Evolutionary conservation across 2,329 filamentous ascomycete species (phyloP), one percentile per base, ranked within the genome.

Genomic region (Ophiosphaerella narmari): DNA sequence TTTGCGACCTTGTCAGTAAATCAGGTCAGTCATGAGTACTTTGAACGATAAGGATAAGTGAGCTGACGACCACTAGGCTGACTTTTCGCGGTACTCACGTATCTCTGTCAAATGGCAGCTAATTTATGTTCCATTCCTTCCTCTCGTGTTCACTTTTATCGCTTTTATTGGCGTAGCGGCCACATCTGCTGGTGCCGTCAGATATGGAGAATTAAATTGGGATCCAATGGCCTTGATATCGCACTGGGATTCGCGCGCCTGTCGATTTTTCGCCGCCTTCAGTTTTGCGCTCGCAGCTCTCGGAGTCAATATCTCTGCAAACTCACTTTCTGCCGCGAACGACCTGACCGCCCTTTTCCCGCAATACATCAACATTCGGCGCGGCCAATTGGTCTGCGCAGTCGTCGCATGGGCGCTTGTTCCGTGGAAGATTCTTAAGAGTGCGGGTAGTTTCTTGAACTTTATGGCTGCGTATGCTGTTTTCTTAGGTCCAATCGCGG

Each of bases 401-500:
- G 54, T 78, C 1, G 54, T 77, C 40, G 69, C 68, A 11, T 80
- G 74, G 75, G 74, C 70, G 16, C 69, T 75, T 1, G 75, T 77
- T 0, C 77, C 77, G 0, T 79, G 77, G 77, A 75, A 77, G 63
- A 79, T 79, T 43, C 65, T 79, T 5, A 70, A 64, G 29, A 72
- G 68, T 32, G 77, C 76, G 3, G 65, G 68, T 9, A 71, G 60
- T 12, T 77, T 79, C 39, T 59, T 79, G 3, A 79, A 81, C 37
- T 89, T 89, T 71, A 86, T 90, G 80, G 78, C 80, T 37, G 86
- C 85, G 0, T 85, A 87, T 65, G 80, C 81, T 1, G 78, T 88
- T 34, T 88, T 89, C 70, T 74, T 88, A 0, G 85, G 82, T 0
- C 85, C 85, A 0, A 84, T 88, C 50, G 82, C 83, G 0, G 79